Evolutionary conservation across 441 rosid genomes (phyloP).

Genomic region (Raphanus hybrid): DNA sequence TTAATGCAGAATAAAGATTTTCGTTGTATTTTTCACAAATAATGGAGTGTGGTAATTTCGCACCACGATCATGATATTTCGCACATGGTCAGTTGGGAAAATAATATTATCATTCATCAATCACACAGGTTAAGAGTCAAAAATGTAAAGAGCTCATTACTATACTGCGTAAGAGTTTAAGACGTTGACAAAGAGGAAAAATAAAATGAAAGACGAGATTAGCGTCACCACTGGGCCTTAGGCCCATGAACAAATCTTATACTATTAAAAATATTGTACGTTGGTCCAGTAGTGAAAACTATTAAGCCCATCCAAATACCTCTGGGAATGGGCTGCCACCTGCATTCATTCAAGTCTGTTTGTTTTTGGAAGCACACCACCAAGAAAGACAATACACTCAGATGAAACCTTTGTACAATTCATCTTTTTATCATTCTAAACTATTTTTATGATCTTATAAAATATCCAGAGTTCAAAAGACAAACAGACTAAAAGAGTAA

Average conservation of each 20-base stretch:
- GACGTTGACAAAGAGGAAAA: too few relatives aligned
- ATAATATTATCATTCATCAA: not conserved
- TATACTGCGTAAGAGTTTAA: too few relatives aligned
- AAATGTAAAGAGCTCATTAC: too few relatives aligned
- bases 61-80: not conserved
- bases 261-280: not conserved
- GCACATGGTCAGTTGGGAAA: not conserved
- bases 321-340: not conserved
- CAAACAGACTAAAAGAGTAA: not conserved
- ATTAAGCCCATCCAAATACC: slow-evolving; percentile 14
- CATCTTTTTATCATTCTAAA: slow-evolving; percentile 17
- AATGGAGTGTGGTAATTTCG: not conserved
- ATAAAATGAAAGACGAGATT: too few relatives aligned
- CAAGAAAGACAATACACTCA: not conserved
- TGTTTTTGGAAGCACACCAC: not conserved
- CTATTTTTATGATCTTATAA: not conserved
- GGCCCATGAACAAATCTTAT: not conserved
- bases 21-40: not conserved
- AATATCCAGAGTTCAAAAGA: not conserved
- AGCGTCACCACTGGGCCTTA: too few relatives aligned
- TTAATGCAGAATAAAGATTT: not conserved
- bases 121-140: too few relatives aligned
- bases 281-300: not conserved
- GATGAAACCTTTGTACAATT: slow-evolving; percentile 10
- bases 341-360: slow-evolving; percentile 6